These are phyloP conservation scores for Ceratonia siliqua DNA, from an alignment of 306 rosid species.

Conservation along the genomic window DNA sequence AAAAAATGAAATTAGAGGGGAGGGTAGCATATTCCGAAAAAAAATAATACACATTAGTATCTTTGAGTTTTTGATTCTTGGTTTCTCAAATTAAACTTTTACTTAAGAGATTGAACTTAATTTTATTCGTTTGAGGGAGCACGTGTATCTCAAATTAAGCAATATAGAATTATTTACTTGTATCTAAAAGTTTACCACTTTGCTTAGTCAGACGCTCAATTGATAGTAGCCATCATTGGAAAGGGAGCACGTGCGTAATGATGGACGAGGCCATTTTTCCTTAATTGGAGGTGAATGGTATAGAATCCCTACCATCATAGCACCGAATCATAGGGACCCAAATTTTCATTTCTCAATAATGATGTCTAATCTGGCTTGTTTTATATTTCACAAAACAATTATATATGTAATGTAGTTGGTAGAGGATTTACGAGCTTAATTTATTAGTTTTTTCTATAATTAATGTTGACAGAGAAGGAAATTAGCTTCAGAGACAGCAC, in stretches of 20 bases:
- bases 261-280: constrained; percentile 30
- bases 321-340: constrained; percentile 28
- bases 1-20: too few relatives aligned
- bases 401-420: background rate
- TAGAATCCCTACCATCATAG: constrained; percentile 29
- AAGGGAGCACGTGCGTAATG: constrained; percentile 50
- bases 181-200: background rate
- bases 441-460: background rate
- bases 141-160: too few relatives aligned
- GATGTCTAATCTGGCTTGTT: constrained; percentile 7
- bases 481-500: constrained; percentile 51
- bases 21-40: too few relatives aligned
- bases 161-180: background rate
- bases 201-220: constrained; percentile 33
- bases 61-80: too few relatives aligned
- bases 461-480: constrained; percentile 49
- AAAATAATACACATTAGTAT: too few relatives aligned
- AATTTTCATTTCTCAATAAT: constrained; percentile 18
- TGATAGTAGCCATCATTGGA: constrained; percentile 42
- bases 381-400: background rate
- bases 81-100: too few relatives aligned
- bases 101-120: too few relatives aligned
- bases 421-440: background rate
- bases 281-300: constrained; percentile 32
- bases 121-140: too few relatives aligned